Evolutionary conservation across 1,284 basidiomycete species (phyloP), one percentile per base, ranked within the genome.

Genomic region (Rhodofomes roseus): DNA sequence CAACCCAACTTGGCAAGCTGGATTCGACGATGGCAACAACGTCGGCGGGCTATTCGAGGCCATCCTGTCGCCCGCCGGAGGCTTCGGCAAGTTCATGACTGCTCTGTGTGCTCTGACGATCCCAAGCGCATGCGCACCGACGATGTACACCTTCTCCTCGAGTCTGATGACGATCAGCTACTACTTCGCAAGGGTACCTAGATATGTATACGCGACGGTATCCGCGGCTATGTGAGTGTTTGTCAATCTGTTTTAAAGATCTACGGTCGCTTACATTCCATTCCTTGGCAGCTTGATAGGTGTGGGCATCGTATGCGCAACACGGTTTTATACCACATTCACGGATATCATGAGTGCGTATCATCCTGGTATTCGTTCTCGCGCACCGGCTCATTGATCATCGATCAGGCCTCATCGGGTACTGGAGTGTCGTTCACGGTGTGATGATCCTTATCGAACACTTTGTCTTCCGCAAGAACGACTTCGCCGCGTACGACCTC

Each of bases 81-180:
- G 78, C 2, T 83, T 83, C 59, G 86, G 85, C 44, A 81, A 81
- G 62, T 86, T 89, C 65, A 71, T 89, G 27, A 75, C 85, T 1
- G 82, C 85, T 25, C 59, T 89, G 16, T 71, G 89, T 39, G 76
- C 85, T 0, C 73, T 90, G 50, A 79, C 77, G 20, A 73, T 82
- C 18, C 78, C 83, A 0, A 81, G 81, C 54, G 79, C 81, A 1
- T 80, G 87, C 63, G 90, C 87, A 4, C 87, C 88, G 0, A 89
- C 84, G 18, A 90, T 92, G 81, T 93, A 93, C 70, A 86, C 86
- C 1, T 90, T 90, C 67, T 86, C 87, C 3, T 81, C 86, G 39
- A 89, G 85, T 60, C 81, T 90, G 60, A 90, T 92, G 81, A 80
- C 89, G 16, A 77, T 90, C 29, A 74, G 84, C 7, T 68, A 86